Conservation (phyloP, 768 basidiomycete species). For the Suillus sp. region DNA sequence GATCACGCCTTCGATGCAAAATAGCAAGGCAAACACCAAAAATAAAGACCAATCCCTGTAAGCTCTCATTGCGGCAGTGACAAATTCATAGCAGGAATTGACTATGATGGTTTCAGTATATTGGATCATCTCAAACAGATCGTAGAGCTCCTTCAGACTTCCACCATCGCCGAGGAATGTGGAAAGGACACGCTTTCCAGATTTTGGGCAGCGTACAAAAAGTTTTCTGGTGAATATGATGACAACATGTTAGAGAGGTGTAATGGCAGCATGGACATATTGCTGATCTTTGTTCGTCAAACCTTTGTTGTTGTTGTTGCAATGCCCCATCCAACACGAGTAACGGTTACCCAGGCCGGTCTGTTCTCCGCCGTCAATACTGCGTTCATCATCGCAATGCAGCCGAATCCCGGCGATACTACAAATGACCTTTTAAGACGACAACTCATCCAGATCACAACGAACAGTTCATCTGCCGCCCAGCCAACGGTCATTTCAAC, state of each 20-base stretch:
- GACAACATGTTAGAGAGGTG: neutral
- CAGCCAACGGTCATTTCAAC: no score
- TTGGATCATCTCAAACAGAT: neutral
- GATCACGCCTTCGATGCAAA: no score
- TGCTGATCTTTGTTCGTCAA: neutral
- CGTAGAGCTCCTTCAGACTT: neutral
- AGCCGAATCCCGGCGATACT: constrained; percentile 17
- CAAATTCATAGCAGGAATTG: no score
- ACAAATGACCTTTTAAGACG: constrained; percentile 16
- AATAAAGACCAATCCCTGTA: no score
- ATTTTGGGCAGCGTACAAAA: constrained; percentile 9
- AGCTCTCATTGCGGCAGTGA: no score
- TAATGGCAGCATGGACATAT: neutral
- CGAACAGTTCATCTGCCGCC: no score
- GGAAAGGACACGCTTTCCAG: neutral
- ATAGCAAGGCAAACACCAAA: no score
- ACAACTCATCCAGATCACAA: constrained; percentile 6
- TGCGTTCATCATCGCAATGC: constrained; percentile 17
- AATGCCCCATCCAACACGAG: neutral
- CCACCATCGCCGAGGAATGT: neutral
- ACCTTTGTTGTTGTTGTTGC: no score
- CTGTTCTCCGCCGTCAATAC: constrained; percentile 21
- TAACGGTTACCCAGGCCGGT: constrained; percentile 13
- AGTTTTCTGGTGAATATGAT: neutral
- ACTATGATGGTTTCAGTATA: no score